phyloP scores from a whole-genome alignment of 1,284 basidiomycete species.

The Cutaneotrichosporon dermatis region DNA sequence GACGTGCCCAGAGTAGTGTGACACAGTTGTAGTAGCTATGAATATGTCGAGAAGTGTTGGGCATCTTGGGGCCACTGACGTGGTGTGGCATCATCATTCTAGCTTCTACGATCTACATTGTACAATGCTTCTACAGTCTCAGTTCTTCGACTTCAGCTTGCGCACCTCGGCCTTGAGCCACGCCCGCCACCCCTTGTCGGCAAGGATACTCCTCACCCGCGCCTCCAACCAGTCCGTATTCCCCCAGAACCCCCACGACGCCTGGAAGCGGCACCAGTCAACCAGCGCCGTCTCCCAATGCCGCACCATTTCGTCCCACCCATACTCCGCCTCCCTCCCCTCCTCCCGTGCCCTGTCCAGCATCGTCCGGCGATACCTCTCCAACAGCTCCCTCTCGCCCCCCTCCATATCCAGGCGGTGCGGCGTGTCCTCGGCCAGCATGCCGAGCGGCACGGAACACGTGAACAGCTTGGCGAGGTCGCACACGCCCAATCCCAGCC shows the following conservation, averaged over 20 bases:
- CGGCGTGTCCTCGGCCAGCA: slow-evolving; percentile 3
- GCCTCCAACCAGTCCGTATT: slow-evolving; percentile 19
- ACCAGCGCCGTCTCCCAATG: slow-evolving; percentile 24
- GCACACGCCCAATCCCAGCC: slow-evolving; percentile 18
- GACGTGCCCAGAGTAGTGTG: too few species aligned
- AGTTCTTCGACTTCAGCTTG: too few species aligned
- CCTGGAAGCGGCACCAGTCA: slow-evolving; percentile 24
- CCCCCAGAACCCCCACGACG: slow-evolving; percentile 20
- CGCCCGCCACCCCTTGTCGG: slow-evolving; percentile 11
- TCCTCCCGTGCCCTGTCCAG: background rate
- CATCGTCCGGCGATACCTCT: slow-evolving; percentile 7
- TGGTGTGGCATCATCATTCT: too few species aligned
- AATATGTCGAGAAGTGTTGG: too few species aligned
- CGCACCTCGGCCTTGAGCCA: slow-evolving; percentile 5
- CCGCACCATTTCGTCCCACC: slow-evolving; percentile 11
- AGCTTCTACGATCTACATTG: too few species aligned
- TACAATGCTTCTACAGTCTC: too few species aligned
- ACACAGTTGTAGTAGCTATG: too few species aligned
- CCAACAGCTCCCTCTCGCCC: slow-evolving; percentile 9
- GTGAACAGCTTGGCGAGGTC: slow-evolving; percentile 23
- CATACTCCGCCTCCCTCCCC: slow-evolving; percentile 3
- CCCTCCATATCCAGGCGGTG: slow-evolving; percentile 4
- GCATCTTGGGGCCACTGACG: too few species aligned
- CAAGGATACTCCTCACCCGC: slow-evolving; percentile 12
- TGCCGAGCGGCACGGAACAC: slow-evolving; percentile 10